Evolutionary conservation across 768 basidiomycete genomes (phyloP).

Genomic region (Rhodosporidiobolus odoratus): DNA sequence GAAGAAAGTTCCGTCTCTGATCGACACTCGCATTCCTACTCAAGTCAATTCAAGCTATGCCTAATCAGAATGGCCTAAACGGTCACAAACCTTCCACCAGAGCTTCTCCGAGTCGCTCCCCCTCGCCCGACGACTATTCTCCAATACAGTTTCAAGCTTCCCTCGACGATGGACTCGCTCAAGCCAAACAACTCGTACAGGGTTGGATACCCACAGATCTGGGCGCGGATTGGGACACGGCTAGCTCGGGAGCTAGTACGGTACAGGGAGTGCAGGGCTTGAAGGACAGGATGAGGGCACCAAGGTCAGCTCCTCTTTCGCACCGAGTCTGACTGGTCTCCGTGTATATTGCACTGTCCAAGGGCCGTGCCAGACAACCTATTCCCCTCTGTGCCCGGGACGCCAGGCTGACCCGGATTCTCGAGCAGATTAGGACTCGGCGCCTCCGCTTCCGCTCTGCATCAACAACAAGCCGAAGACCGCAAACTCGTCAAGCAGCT

Average conservation of each 20-base stretch:
- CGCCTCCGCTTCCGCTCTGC: slow-evolving; percentile 8
- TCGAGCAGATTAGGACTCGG: slow-evolving; percentile 28
- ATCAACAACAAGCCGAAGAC: slow-evolving; percentile 28
- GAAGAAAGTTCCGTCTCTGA: too few relatives aligned
- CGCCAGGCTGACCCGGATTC: not conserved
- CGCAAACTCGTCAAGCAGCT: slow-evolving; percentile 21
- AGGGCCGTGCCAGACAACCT: too few relatives aligned
- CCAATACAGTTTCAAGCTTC: slow-evolving; percentile 12
- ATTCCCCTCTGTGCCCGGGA: too few relatives aligned
- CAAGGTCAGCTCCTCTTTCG: slow-evolving; percentile 1
- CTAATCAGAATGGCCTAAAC: not conserved
- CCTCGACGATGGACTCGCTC: slow-evolving; percentile 21
- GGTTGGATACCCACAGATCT: slow-evolving; percentile 18
- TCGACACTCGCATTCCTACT: too few relatives aligned
- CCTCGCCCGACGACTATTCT: slow-evolving; percentile 1
- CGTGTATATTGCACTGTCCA: not conserved
- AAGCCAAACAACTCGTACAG: slow-evolving; percentile 7
- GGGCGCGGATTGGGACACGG: not conserved
- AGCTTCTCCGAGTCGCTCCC: not conserved
- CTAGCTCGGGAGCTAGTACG: not conserved
- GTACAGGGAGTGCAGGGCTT: not conserved
- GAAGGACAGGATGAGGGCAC: slow-evolving; percentile 14
- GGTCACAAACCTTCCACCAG: not conserved
- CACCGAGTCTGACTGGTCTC: not conserved
- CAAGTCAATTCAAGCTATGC: not conserved